Conservation (phyloP, 2,329 filamentous ascomycete species). For the Sporothrix pseudoabietina region DNA sequence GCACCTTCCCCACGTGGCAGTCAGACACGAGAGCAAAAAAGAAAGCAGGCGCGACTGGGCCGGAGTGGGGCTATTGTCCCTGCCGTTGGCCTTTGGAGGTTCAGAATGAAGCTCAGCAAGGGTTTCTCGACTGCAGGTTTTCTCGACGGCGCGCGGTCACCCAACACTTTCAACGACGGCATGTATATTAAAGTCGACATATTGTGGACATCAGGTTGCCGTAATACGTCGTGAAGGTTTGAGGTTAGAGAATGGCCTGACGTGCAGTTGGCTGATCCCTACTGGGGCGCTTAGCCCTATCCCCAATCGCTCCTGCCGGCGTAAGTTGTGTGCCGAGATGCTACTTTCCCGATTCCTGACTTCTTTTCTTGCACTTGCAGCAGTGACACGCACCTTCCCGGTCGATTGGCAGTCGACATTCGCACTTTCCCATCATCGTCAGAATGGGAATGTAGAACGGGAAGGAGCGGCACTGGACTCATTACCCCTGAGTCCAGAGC, state of each 20-base stretch:
- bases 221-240: neutral
- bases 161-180: neutral
- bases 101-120: neutral
- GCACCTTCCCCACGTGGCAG: conserved; percentile 4
- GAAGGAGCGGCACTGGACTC: conserved; percentile 13
- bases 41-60: conserved; percentile 18
- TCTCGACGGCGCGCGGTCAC: neutral
- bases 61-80: neutral
- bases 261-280: neutral
- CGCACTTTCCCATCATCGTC: conserved; percentile 13
- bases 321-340: neutral
- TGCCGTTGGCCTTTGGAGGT: neutral
- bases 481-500: neutral
- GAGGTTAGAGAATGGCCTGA: neutral
- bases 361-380: neutral
- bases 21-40: neutral
- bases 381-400: neutral
- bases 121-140: too few relatives aligned
- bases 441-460: neutral
- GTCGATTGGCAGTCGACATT: neutral
- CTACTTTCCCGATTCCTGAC: neutral
- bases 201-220: neutral
- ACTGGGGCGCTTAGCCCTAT: neutral
- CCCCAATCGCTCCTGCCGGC: neutral
- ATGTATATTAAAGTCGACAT: neutral